Evolutionary conservation across 768 basidiomycete genomes (phyloP).

Genomic region (Collybia nuda): DNA sequence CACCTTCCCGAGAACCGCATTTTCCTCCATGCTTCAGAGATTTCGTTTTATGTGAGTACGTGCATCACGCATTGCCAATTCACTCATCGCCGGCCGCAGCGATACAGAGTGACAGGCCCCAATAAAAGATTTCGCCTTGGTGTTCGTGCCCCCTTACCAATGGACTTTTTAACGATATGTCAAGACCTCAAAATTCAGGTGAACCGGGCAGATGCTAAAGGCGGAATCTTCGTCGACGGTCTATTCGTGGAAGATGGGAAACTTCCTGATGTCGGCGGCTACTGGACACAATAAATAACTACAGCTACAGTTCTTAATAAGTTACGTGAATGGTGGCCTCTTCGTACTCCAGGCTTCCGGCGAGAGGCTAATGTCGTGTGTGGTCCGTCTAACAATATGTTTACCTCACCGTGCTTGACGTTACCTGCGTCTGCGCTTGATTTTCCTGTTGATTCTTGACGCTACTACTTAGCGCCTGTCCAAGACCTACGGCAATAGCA

Average conservation of each 20-base stretch:
- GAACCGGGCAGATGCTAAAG: constrained; percentile 30
- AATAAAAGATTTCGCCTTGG: constrained; percentile 51
- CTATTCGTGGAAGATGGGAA: constrained; percentile 28
- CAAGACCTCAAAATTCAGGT: constrained; percentile 42
- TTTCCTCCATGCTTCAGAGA: constrained; percentile 59
- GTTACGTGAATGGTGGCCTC: no score
- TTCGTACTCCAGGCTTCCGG: not conserved
- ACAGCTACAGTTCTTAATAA: not conserved
- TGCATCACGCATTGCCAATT: constrained; percentile 1
- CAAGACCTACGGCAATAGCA: constrained; percentile 75
- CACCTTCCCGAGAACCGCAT: constrained; percentile 45
- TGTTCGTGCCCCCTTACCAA: constrained; percentile 57
- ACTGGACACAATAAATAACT: constrained; percentile 15
- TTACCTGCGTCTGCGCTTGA: constrained; percentile 12
- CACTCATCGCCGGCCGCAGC: constrained; percentile 29
- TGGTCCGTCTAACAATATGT: no score
- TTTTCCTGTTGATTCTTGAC: constrained; percentile 31
- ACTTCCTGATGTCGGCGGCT: constrained; percentile 37
- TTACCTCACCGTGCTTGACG: constrained; percentile 5
- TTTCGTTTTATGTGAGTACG: constrained; percentile 52
- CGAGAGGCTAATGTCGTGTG: not conserved
- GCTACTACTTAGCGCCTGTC: constrained; percentile 41
- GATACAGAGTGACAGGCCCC: constrained; percentile 41
- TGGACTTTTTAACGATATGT: constrained; percentile 55
- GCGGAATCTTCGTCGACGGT: constrained; percentile 49